Evolutionary conservation across 139 green algal species (phyloP), one percentile per base, ranked within the genome.

Genomic region (Pseudopediastrum boryanum): DNA sequence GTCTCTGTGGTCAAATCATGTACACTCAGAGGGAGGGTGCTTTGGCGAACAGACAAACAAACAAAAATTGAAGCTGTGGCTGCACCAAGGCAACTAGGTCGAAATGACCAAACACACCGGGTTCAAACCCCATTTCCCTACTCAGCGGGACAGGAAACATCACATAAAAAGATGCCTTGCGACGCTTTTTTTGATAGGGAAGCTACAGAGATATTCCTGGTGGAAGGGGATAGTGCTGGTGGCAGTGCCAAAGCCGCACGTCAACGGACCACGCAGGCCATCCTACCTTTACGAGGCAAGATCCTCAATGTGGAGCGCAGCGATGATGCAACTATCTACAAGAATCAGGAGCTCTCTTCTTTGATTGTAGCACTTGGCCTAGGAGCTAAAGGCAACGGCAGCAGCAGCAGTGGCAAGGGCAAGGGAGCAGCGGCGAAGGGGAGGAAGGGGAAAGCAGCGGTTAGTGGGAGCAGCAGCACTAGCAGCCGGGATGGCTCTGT

Each of bases 301-400:
- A 99, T 99, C 80, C 86, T 99, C 21, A 99, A 99, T 70, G 94
- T 98, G 73, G 95, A 99, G 86, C 85, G 89, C 10, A 88, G 87
- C 35, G 80, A 86, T 50, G 84, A 89, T 31, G 67, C 66, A 21
- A 67, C 67, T 1, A 54, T 99, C 52, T 97, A 97, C 85, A 98
- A 98, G 82, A 99, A 98, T 89, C 85, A 90, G 23, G 96, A 99
- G 89, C 90, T 99, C 27, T 77, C 85, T 19, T 93, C 92, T 56
- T 85, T 99, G 21, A 98, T 99, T 21, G 80, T 98, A 5, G 96
- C 92, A 0, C 82, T 99, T 46, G 96, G 96, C 3, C 87, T 99
- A 12, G 95, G 94, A 2, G 51, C 94, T 0, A 95, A 93, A 81
- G 93, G 92, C 35, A 76, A 38, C 36, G 33, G 42, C 33, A 54